Conservation (phyloP, 768 basidiomycete genomes). For the Pisolithus orientalis region DNA sequence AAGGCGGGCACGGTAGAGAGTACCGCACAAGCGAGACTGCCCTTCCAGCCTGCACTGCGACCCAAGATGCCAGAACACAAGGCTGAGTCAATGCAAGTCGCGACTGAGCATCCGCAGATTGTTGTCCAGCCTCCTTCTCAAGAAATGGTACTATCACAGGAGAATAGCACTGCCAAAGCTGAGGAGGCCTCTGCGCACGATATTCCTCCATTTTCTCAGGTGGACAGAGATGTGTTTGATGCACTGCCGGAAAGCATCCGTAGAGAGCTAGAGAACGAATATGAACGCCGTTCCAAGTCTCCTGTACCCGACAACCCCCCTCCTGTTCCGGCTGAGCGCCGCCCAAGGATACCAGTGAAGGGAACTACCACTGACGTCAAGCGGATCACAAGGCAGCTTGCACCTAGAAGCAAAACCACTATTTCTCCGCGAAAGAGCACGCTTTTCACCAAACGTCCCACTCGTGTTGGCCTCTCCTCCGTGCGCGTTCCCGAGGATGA, state of each 20-base stretch:
- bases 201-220: conserved; percentile 70
- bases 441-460: conserved; percentile 34
- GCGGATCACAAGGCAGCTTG: conserved; percentile 58
- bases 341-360: conserved; percentile 22
- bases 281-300: conserved; percentile 53
- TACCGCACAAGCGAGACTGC: conserved; percentile 52
- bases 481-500: conserved; percentile 49
- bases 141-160: conserved; percentile 13
- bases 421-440: conserved; percentile 33
- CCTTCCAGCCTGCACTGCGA: conserved; percentile 39
- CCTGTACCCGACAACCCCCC: conserved; percentile 28
- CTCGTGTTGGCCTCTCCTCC: conserved; percentile 28
- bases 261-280: conserved; percentile 61
- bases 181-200: conserved; percentile 12
- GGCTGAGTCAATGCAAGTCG: not conserved
- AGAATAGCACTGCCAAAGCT: not conserved
- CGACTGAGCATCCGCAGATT: conserved; percentile 10
- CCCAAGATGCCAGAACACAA: not conserved
- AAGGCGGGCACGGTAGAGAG: conserved; percentile 29
- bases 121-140: conserved; percentile 31
- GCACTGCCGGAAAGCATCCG: conserved; percentile 67
- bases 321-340: conserved; percentile 12
- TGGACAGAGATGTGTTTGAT: conserved; percentile 64
- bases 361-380: conserved; percentile 43
- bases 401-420: conserved; percentile 43